phyloP scores from a whole-genome alignment of 495 filamentous ascomycete species.

The Cairneyella variabilis region DNA sequence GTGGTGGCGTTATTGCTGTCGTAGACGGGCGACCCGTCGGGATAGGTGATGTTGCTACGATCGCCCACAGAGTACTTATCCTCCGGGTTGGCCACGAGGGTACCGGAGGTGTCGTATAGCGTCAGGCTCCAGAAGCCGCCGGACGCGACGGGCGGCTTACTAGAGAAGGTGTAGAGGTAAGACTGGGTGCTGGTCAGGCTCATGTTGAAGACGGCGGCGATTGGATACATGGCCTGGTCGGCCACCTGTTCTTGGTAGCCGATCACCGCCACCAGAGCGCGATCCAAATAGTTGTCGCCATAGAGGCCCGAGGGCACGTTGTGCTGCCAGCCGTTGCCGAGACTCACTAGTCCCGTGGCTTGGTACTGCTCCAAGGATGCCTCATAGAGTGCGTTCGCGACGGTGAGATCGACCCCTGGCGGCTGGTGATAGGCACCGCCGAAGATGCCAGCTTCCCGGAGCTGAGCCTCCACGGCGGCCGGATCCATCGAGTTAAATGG shows the following conservation, averaged over 20 bases:
- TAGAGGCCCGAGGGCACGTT: not conserved
- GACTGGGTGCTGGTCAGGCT: not conserved
- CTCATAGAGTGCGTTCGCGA: not conserved
- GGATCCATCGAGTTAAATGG: no score
- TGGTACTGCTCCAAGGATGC: not conserved
- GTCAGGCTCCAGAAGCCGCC: not conserved
- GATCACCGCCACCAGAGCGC: not conserved
- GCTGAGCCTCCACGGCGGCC: no score
- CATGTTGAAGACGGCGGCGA: not conserved
- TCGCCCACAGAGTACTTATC: no score
- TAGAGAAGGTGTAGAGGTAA: not conserved
- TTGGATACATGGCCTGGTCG: constrained; percentile 4
- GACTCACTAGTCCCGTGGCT: not conserved
- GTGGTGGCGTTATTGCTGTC: not conserved
- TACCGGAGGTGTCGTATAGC: not conserved
- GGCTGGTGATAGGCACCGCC: no score
- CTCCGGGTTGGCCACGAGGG: not conserved
- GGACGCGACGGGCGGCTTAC: not conserved
- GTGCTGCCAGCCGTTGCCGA: constrained; percentile 4
- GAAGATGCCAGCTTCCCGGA: no score
- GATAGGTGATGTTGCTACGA: constrained; percentile 3
- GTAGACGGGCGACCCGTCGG: constrained; percentile 1
- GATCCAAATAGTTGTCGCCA: constrained; percentile 1
- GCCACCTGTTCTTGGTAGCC: not conserved
- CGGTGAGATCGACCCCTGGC: not conserved